Conservation (phyloP, 2,329 filamentous ascomycete species). For the Aspergillus fijiensis region DNA sequence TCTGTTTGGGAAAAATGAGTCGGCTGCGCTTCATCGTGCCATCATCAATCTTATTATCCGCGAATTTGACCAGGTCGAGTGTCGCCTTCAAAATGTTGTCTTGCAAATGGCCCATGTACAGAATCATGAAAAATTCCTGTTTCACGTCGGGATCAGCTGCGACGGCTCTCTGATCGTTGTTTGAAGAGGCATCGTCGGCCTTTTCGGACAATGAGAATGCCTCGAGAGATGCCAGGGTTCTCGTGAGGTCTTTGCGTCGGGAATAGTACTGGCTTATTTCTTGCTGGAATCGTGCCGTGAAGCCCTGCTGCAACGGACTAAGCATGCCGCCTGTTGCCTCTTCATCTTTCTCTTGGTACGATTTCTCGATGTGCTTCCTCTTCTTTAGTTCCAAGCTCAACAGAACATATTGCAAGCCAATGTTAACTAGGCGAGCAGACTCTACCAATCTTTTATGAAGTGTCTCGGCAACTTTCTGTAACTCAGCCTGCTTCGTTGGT, state of each 20-base stretch:
- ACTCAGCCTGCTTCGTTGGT: slow-evolving; percentile 17
- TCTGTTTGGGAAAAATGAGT: slow-evolving; percentile 62
- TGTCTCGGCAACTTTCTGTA: slow-evolving; percentile 27
- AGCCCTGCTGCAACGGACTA: slow-evolving; percentile 58
- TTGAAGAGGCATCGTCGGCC: slow-evolving; percentile 33
- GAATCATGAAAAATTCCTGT: slow-evolving; percentile 62
- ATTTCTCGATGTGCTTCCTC: slow-evolving; percentile 24
- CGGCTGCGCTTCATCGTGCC: slow-evolving; percentile 62
- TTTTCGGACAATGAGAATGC: slow-evolving; percentile 30
- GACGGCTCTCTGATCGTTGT: slow-evolving; percentile 6
- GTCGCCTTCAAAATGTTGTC: slow-evolving; percentile 59
- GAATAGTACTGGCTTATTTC: slow-evolving; percentile 56
- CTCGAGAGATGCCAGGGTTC: slow-evolving; percentile 44
- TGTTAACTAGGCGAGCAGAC: slow-evolving; percentile 58
- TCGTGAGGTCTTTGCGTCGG: slow-evolving; percentile 49
- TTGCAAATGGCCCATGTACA: slow-evolving; percentile 66
- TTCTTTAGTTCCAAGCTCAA: slow-evolving; percentile 49
- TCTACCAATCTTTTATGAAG: slow-evolving; percentile 53
- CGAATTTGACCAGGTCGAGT: slow-evolving; percentile 63
- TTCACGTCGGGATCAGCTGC: slow-evolving; percentile 28
- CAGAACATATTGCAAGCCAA: slow-evolving; percentile 62
- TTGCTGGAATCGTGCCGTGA: slow-evolving; percentile 53
- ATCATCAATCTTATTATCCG: slow-evolving; percentile 61
- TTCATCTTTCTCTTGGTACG: slow-evolving; percentile 46
- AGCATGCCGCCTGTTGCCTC: slow-evolving; percentile 53